Conservation (phyloP, 495 filamentous ascomycete species). For the Hypoxylon perforatum region DNA sequence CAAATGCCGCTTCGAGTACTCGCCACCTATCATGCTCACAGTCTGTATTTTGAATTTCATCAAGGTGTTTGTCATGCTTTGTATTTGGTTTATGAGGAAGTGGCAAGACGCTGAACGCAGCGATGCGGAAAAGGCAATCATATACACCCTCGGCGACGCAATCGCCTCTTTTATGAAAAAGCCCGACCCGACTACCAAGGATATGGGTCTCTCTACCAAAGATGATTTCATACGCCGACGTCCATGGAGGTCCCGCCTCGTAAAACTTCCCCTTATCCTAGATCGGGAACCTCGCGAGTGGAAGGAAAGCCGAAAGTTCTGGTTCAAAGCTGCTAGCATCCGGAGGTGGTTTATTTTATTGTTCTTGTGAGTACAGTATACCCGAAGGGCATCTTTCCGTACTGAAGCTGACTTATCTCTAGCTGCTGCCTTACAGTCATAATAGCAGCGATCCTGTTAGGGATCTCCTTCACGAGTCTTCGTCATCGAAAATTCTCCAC, state of each 20-base stretch:
- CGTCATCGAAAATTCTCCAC: conserved; percentile 9
- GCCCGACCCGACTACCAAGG: conserved; percentile 45
- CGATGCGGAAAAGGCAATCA: conserved; percentile 2
- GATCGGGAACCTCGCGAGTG: conserved; percentile 4
- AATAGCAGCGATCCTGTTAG: not conserved
- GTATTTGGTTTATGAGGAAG: conserved; percentile 4
- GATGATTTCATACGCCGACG: conserved; percentile 31
- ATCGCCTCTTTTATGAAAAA: conserved; percentile 47
- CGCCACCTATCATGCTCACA: conserved; percentile 35
- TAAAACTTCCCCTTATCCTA: not conserved
- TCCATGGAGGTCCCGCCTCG: not conserved
- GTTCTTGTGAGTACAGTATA: not conserved
- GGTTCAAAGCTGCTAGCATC: not conserved
- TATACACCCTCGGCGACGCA: conserved; percentile 46
- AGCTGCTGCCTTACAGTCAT: not conserved
- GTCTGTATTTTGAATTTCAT: conserved; percentile 34
- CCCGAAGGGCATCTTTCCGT: too few species aligned
- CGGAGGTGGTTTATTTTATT: not conserved
- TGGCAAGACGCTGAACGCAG: conserved; percentile 8
- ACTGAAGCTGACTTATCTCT: not conserved
- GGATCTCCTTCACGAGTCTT: not conserved
- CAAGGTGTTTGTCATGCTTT: conserved; percentile 25
- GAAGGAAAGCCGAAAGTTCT: conserved; percentile 5
- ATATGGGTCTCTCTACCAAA: conserved; percentile 43
- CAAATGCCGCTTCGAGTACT: conserved; percentile 39